phyloP scores from a whole-genome alignment of 2,329 filamentous ascomycete species.

The Didymella keratinophila region DNA sequence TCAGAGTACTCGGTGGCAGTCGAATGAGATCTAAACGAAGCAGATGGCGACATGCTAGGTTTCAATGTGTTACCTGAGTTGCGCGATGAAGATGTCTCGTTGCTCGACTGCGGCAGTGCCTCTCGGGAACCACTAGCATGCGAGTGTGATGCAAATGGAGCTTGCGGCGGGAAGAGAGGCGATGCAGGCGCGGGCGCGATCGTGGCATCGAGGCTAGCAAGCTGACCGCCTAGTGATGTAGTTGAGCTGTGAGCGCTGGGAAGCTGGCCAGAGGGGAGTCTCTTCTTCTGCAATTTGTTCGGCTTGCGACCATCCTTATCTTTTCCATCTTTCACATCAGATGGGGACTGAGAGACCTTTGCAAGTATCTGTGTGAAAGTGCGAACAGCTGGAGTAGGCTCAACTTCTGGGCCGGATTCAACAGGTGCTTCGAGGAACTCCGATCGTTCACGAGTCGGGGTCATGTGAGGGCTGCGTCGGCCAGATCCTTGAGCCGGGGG shows the following conservation, averaged over 20 bases:
- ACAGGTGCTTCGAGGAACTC: conserved; percentile 46
- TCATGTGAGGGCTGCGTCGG: conserved; percentile 35
- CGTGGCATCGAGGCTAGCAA: conserved; percentile 28
- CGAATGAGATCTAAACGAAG: conserved; percentile 76
- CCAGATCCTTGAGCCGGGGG: conserved; percentile 26
- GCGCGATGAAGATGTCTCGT: conserved; percentile 54
- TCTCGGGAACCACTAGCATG: conserved; percentile 40
- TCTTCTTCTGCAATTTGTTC: conserved; percentile 90
- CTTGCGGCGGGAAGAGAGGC: conserved; percentile 44
- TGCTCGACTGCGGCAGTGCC: conserved; percentile 25
- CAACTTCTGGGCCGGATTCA: conserved; percentile 36
- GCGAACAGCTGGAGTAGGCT: conserved; percentile 40
- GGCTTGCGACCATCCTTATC: conserved; percentile 66
- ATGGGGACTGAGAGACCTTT: conserved; percentile 63
- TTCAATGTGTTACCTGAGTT: conserved; percentile 63
- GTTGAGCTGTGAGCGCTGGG: conserved; percentile 91
- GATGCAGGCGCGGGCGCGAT: conserved; percentile 35
- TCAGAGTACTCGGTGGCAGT: conserved; percentile 82
- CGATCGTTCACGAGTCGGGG: conserved; percentile 43
- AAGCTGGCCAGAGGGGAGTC: conserved; percentile 75
- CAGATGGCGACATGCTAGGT: conserved; percentile 75
- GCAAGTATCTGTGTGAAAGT: conserved; percentile 51
- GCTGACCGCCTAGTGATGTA: conserved; percentile 69
- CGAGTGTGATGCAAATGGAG: conserved; percentile 39
- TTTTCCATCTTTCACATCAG: conserved; percentile 64